Evolutionary conservation across 2,329 filamentous ascomycete genomes (phyloP).

Genomic region (Cladosporium velox): DNA sequence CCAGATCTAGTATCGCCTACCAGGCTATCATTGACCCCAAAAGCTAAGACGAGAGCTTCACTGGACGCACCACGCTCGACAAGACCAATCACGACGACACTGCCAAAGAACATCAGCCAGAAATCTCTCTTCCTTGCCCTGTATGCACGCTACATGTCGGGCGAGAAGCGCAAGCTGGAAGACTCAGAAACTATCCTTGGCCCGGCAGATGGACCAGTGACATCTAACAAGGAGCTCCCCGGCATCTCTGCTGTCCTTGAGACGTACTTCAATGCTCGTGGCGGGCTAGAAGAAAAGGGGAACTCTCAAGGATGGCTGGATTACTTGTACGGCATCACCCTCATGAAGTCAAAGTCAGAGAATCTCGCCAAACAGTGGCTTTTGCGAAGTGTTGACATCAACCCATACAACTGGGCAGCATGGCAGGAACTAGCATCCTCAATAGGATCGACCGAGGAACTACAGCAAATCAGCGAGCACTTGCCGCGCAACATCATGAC

Average conservation of each 20-base stretch:
- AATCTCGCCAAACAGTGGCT: constrained; percentile 81
- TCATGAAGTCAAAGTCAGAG: constrained; percentile 89
- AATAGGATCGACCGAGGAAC: constrained; percentile 76
- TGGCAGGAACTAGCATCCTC: constrained; percentile 90
- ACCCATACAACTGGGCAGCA: constrained; percentile 95
- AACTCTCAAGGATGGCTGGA: constrained; percentile 84
- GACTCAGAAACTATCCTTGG: constrained; percentile 97
- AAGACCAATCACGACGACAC: constrained; percentile 4
- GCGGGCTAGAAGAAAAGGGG: constrained; percentile 34
- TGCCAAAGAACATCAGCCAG: constrained; percentile 65
- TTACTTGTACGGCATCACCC: constrained; percentile 85
- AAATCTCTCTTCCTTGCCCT: constrained; percentile 89
- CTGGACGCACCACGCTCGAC: constrained; percentile 3
- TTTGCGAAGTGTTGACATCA: constrained; percentile 82
- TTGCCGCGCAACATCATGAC: constrained; percentile 90
- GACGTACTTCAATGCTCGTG: constrained; percentile 73
- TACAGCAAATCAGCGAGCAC: constrained; percentile 56
- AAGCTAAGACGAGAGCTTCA: constrained; percentile 22
- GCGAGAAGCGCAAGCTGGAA: constrained; percentile 94
- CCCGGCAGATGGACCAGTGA: constrained; percentile 82
- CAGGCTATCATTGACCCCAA: constrained; percentile 65
- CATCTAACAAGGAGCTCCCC: constrained; percentile 81
- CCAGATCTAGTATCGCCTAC: constrained; percentile 40
- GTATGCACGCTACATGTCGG: constrained; percentile 89
- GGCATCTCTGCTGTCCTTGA: constrained; percentile 74